Evolutionary conservation across 306 rosid species (phyloP), one percentile per base, ranked within the genome.

Genomic region (Glycyrrhiza uralensis): DNA sequence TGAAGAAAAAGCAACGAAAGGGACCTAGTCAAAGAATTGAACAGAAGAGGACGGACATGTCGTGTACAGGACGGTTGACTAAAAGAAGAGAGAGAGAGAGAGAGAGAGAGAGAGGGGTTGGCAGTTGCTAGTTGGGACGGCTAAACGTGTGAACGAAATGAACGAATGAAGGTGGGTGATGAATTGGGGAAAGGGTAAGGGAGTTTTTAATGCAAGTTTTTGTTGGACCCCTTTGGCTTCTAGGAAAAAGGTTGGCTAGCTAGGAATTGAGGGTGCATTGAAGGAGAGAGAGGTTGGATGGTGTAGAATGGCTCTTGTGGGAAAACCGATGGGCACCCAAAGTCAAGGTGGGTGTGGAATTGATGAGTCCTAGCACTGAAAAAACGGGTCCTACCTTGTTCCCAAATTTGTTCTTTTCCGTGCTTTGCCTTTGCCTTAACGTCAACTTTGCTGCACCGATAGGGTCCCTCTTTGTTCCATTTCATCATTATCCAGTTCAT

Each of bases 281-380:
- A 29, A 66, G n/a, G n/a, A n/a, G n/a, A n/a, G 24, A 74, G 69
- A 75, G 45, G 69, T 79, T 62, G 79, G 71, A 72, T 30, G 81
- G 68, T 29, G 1, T 33, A 44, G 66, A 46, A 63, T 78, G 65
- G 17, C 28, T 39, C 44, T 66, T 29, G 72, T 76, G 80, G 65
- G 81, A 82, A 83, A 69, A 76, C 58, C 69, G 4, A 60, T 41
- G 76, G 5, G n/a, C n/a, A n/a, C n/a, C n/a, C 20, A 85, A 83
- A 82, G 92, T 90, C 92, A 90, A 85, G 83, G 86, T 87, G 87
- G 96, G 89, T 85, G 86, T 36, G 33, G 75, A 81, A 83, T 87
- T 85, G 88, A 83, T 74, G 77, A 80, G 83, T 63, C 57, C 13
- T 6, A 13, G 52, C 41, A 9, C 15, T 4, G 38, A 36, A 7